These are phyloP conservation scores for Neocucurbitaria cava DNA, from an alignment of 2,329 filamentous ascomycete genomes.

Conservation along the genomic window DNA sequence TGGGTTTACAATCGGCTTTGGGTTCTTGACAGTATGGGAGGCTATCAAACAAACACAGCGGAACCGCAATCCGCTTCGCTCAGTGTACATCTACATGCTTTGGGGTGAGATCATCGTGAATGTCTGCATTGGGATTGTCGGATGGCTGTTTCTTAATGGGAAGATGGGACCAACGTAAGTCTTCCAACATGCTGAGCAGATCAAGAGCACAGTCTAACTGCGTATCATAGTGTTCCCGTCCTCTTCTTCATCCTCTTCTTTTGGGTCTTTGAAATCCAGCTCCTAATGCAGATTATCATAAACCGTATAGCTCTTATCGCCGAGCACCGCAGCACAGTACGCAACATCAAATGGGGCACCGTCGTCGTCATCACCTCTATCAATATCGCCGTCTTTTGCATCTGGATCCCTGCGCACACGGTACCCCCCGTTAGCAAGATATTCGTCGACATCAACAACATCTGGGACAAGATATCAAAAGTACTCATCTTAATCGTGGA, in stretches of 20 bases:
- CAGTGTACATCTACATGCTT: slow-evolving; percentile 47
- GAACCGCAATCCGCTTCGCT: slow-evolving; percentile 42
- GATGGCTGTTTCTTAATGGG: slow-evolving; percentile 42
- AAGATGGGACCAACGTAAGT: slow-evolving; percentile 39
- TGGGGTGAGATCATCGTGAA: slow-evolving; percentile 44
- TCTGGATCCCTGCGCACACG: slow-evolving; percentile 61
- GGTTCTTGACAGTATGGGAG: slow-evolving; percentile 44
- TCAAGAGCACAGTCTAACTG: slow-evolving; percentile 3
- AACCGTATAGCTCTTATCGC: slow-evolving; percentile 61
- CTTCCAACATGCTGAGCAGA: too few relatives aligned
- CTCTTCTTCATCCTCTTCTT: slow-evolving; percentile 43
- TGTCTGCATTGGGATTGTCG: slow-evolving; percentile 37
- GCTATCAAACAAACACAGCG: slow-evolving; percentile 45
- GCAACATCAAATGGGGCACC: slow-evolving; percentile 57
- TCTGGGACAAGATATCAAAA: slow-evolving; percentile 63
- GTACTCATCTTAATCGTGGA: slow-evolving; percentile 60
- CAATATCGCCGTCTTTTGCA: slow-evolving; percentile 62
- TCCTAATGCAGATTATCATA: slow-evolving; percentile 63
- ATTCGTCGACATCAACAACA: slow-evolving; percentile 56
- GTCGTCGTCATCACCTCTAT: slow-evolving; percentile 56
- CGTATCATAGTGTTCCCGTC: slow-evolving; percentile 29
- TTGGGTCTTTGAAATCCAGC: slow-evolving; percentile 53
- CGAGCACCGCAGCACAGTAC: slow-evolving; percentile 49
- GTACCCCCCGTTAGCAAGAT: slow-evolving; percentile 37
- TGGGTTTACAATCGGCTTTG: slow-evolving; percentile 46